Evolutionary conservation across 495 filamentous ascomycete genomes (phyloP).

Genomic region (Elasticomyces elasticus): DNA sequence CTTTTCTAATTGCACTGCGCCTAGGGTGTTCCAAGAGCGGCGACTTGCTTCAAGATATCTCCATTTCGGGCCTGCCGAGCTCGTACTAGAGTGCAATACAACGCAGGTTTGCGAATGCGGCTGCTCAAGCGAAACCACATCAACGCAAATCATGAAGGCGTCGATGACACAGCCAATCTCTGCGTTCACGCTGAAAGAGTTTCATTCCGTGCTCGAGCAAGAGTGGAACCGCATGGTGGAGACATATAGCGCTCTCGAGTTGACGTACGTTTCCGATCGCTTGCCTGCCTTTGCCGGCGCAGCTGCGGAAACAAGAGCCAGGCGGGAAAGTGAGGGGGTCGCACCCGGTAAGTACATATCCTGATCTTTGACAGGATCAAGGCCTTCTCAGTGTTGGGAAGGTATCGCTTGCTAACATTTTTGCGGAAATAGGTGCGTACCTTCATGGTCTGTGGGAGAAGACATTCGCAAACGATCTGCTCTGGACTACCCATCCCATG

Average conservation of each 20-base stretch:
- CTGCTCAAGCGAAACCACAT: not conserved
- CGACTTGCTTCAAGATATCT: slow-evolving; percentile 18
- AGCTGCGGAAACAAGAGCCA: not conserved
- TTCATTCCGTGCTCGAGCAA: not conserved
- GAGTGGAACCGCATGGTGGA: not conserved
- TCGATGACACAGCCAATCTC: not conserved
- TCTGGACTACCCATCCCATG: not conserved
- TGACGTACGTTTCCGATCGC: not conserved
- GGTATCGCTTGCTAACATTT: no score
- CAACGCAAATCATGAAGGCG: not conserved
- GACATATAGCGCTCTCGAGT: not conserved
- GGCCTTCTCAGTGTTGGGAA: no score
- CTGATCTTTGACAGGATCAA: no score
- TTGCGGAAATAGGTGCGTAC: no score
- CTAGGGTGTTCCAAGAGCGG: slow-evolving; percentile 21
- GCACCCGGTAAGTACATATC: no score
- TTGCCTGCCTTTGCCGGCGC: slow-evolving; percentile 4
- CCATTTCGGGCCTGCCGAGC: slow-evolving; percentile 18
- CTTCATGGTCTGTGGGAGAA: slow-evolving; percentile 9
- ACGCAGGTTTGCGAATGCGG: slow-evolving; percentile 1
- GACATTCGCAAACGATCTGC: not conserved
- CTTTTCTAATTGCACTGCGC: not conserved
- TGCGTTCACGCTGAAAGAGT: not conserved
- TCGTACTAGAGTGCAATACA: slow-evolving; percentile 17
- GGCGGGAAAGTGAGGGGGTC: not conserved